Percentiles rank a stretch among this genome's conserved stretches.
These are phyloP conservation scores for Fusarium musae DNA, from an alignment of 2,329 filamentous ascomycete species.

Conservation along the genomic window DNA sequence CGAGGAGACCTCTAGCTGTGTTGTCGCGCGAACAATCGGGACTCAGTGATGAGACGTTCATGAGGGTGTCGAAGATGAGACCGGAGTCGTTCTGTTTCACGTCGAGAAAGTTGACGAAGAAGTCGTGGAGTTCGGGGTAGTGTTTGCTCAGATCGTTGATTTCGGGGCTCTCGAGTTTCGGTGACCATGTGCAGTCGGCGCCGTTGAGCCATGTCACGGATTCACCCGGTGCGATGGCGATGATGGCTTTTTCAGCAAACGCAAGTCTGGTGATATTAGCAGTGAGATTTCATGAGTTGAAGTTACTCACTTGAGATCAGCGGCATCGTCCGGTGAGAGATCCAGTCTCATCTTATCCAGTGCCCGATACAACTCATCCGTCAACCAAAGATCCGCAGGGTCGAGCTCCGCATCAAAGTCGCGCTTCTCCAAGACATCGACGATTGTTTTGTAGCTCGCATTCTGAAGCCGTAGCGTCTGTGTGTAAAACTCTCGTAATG, in stretches of 20 bases:
- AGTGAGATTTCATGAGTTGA: fast-evolving
- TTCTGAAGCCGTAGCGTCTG: slow-evolving; percentile 32
- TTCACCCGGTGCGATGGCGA: slow-evolving; percentile 31
- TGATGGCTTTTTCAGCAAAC: slow-evolving; percentile 15
- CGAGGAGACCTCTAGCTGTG: slow-evolving; percentile 28
- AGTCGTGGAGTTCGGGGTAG: slow-evolving; percentile 35
- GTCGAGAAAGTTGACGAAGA: slow-evolving; percentile 37
- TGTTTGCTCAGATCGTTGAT: slow-evolving; percentile 35
- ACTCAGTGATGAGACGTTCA: slow-evolving; percentile 25
- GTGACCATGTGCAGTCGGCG: slow-evolving; percentile 35
- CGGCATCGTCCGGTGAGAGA: slow-evolving; percentile 21
- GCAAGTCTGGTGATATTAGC: slow-evolving; percentile 6
- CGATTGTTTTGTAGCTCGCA: slow-evolving; percentile 25
- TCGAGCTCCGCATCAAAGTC: slow-evolving; percentile 34
- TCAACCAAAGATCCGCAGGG: slow-evolving; percentile 33
- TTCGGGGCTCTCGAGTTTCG: slow-evolving; percentile 29
- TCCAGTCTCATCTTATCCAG: slow-evolving; percentile 34
- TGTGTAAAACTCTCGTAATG: slow-evolving; percentile 38
- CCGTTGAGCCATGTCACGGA: slow-evolving; percentile 27
- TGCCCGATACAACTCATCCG: slow-evolving; percentile 30
- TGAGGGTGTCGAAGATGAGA: slow-evolving; percentile 31
- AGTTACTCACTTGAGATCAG: slow-evolving; percentile 30
- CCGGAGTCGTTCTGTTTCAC: slow-evolving; percentile 33
- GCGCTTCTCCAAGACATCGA: slow-evolving; percentile 32
- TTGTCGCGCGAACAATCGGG: slow-evolving; percentile 26